Percentiles rank a stretch among this genome's conserved stretches.
These are phyloP conservation scores for Parmales sp. DNA, from an alignment of 108 stramenopile species.

Conservation along the genomic window DNA sequence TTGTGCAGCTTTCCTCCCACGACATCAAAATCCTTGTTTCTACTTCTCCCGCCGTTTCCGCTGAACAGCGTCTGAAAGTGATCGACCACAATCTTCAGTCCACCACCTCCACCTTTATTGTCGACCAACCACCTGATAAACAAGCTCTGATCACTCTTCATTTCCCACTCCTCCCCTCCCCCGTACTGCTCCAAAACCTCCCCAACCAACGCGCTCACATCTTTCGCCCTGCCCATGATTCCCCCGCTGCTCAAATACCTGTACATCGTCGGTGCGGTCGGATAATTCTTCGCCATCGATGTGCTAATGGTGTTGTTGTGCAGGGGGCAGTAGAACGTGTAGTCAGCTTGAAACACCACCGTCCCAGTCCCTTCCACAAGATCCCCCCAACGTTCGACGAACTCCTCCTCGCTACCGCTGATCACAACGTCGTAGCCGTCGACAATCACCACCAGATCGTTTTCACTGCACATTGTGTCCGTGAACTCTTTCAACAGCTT, in stretches of 20 bases:
- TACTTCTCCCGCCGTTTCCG: background rate
- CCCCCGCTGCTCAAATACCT: background rate
- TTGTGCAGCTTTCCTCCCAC: background rate
- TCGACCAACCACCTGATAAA: background rate
- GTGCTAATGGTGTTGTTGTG: background rate
- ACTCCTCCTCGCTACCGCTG: background rate
- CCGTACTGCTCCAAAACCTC: background rate
- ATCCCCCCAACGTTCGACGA: background rate
- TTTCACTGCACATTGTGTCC: background rate
- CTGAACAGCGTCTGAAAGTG: background rate
- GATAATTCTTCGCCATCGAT: background rate
- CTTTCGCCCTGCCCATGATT: background rate
- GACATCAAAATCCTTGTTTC: background rate
- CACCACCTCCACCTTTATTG: background rate
- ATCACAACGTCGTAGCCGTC: slow-evolving; percentile 4
- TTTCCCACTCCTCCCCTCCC: background rate
- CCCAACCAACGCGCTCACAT: background rate
- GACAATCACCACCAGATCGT: background rate
- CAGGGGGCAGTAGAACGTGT: slow-evolving; percentile 8
- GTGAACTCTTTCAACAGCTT: background rate
- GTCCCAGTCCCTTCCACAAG: background rate
- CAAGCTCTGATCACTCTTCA: background rate
- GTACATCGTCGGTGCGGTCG: background rate
- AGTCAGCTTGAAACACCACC: slow-evolving; percentile 2
- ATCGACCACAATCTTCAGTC: background rate